phyloP scores from a whole-genome alignment of 2,329 filamentous ascomycete species.

The Domatiomyces catenatus region DNA sequence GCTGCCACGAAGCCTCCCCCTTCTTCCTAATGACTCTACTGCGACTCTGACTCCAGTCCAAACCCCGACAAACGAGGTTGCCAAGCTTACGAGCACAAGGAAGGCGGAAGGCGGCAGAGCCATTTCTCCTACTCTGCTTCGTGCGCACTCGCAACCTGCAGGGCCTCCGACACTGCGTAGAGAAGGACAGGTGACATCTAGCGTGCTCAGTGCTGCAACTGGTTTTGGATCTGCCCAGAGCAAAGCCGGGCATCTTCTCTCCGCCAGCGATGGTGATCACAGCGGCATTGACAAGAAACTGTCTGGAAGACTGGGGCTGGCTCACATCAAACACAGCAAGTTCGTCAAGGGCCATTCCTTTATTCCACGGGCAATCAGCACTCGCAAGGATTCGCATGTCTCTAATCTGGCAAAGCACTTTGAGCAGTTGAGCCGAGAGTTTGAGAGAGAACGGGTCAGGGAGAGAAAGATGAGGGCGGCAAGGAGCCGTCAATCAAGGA shows the following conservation, averaged over 20 bases:
- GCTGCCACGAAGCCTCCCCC: not conserved
- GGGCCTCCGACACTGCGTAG: constrained; percentile 20
- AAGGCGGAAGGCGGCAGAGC: constrained; percentile 1
- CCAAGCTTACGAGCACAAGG: not conserved
- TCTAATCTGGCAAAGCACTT: constrained; percentile 91
- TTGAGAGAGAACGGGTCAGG: constrained; percentile 80
- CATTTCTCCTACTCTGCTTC: constrained; percentile 32
- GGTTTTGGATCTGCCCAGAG: constrained; percentile 11
- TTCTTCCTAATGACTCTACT: not conserved
- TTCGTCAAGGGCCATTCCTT: constrained; percentile 45
- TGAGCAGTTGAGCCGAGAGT: constrained; percentile 89
- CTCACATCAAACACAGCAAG: constrained; percentile 45
- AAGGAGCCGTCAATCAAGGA: constrained; percentile 59
- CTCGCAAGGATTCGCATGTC: constrained; percentile 60
- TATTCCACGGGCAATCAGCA: constrained; percentile 69
- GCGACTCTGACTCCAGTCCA: not conserved
- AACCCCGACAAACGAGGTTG: not conserved
- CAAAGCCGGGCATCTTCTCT: constrained; percentile 1
- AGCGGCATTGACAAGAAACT: constrained; percentile 55
- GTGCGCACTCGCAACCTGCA: constrained; percentile 37
- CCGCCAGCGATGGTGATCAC: constrained; percentile 19
- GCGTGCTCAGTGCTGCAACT: constrained; percentile 13
- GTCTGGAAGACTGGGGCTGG: constrained; percentile 54
- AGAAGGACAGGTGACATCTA: constrained; percentile 11
- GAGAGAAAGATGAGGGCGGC: constrained; percentile 70